phyloP scores from a whole-genome alignment of 495 filamentous ascomycete species.

The Talaromyces proteolyticus region DNA sequence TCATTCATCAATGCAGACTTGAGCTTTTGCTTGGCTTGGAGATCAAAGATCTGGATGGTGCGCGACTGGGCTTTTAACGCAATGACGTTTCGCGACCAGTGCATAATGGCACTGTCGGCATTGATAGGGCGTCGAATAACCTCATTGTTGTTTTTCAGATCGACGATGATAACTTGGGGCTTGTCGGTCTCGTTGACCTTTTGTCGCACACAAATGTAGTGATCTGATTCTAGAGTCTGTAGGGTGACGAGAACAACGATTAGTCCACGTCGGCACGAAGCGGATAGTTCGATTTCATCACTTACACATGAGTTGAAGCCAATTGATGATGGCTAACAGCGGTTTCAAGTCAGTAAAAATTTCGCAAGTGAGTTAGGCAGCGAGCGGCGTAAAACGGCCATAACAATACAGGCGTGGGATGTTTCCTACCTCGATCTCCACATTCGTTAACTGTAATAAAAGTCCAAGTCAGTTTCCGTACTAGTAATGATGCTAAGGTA shows the following conservation, averaged over 20 bases:
- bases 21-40: slow-evolving; percentile 82
- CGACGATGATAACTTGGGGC: slow-evolving; percentile 93
- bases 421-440: slow-evolving; percentile 82
- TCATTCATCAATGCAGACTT: slow-evolving; percentile 94
- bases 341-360: slow-evolving; percentile 31
- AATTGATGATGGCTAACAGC: slow-evolving; percentile 66
- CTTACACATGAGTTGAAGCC: slow-evolving; percentile 96
- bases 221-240: slow-evolving; percentile 95
- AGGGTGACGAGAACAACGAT: slow-evolving; percentile 3
- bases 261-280: background rate
- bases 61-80: slow-evolving; percentile 86
- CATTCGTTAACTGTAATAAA: slow-evolving; percentile 57
- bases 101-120: slow-evolving; percentile 99
- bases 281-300: slow-evolving; percentile 10
- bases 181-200: slow-evolving; percentile 72
- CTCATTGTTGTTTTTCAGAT: slow-evolving; percentile 92
- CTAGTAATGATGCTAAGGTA: background rate
- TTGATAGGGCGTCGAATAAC: slow-evolving; percentile 93
- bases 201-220: slow-evolving; percentile 92
- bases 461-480: slow-evolving; percentile 9
- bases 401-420: too few relatives aligned
- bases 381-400: too few relatives aligned
- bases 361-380: background rate
- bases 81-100: slow-evolving; percentile 93
- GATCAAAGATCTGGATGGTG: slow-evolving; percentile 97